Evolutionary conservation across 2,329 filamentous ascomycete species (phyloP).

Genomic region (Talaromyces marneffei): DNA sequence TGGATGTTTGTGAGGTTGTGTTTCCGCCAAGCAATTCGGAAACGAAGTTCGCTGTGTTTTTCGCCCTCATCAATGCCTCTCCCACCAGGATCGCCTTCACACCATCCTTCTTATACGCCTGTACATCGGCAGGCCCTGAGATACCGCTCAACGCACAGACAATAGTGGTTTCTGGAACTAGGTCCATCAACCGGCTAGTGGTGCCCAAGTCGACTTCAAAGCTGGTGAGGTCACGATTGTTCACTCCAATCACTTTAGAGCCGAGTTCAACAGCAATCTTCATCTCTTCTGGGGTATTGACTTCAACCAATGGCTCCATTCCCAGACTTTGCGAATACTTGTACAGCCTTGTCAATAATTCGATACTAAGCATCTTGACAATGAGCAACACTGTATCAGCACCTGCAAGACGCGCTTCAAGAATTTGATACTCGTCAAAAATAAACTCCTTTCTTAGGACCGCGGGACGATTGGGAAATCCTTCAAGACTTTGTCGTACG

Average conservation of each 20-base stretch:
- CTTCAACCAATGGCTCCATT: slow-evolving; percentile 97
- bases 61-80: slow-evolving; percentile 89
- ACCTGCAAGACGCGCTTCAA: slow-evolving; percentile 86
- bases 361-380: slow-evolving; percentile 89
- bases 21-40: slow-evolving; percentile 66
- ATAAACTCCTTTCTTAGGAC: slow-evolving; percentile 94
- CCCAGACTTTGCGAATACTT: slow-evolving; percentile 81
- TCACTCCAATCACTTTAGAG: slow-evolving; percentile 88
- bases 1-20: slow-evolving; percentile 15
- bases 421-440: slow-evolving; percentile 96
- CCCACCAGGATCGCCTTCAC: slow-evolving; percentile 91
- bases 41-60: slow-evolving; percentile 77
- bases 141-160: slow-evolving; percentile 95
- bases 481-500: slow-evolving; percentile 80
- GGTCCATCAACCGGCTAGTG: slow-evolving; percentile 77
- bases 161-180: slow-evolving; percentile 78
- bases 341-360: slow-evolving; percentile 71
- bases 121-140: slow-evolving; percentile 78
- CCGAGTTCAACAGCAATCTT: slow-evolving; percentile 77
- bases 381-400: slow-evolving; percentile 93
- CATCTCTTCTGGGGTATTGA: slow-evolving; percentile 94
- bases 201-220: slow-evolving; percentile 96
- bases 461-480: slow-evolving; percentile 87
- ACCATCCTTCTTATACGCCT: slow-evolving; percentile 79
- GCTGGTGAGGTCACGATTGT: slow-evolving; percentile 92